These are phyloP conservation scores for Danielia oregonensis DNA, from an alignment of 805 yeast genomes.

Conservation along the genomic window DNA sequence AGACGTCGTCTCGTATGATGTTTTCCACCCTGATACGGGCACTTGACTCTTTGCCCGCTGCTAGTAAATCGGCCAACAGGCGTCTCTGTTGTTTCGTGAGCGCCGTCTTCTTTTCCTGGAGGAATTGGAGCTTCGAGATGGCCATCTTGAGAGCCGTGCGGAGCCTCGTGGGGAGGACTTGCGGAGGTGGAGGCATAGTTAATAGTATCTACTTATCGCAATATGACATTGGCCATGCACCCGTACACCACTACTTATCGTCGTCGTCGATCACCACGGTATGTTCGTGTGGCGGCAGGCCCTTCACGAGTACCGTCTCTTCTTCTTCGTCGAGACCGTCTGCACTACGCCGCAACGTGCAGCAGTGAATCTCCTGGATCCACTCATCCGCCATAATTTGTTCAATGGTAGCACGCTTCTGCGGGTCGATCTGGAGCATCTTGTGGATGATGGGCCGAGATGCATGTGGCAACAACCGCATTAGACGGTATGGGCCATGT, in stretches of 20 bases:
- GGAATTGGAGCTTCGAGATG: constrained; percentile 62
- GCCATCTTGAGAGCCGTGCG: constrained; percentile 60
- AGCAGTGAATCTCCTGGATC: constrained; percentile 59
- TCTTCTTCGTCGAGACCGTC: constrained; percentile 35
- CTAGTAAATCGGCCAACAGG: constrained; percentile 64
- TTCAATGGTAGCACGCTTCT: constrained; percentile 58
- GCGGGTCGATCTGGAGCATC: constrained; percentile 62
- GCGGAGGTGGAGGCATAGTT: constrained; percentile 21
- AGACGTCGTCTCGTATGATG: constrained; percentile 76
- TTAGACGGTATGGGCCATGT: constrained; percentile 78
- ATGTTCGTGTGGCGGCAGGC: constrained; percentile 39
- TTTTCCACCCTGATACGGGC: constrained; percentile 83
- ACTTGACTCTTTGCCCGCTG: constrained; percentile 71
- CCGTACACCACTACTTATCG: background rate
- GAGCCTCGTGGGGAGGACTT: constrained; percentile 30
- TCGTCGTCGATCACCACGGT: constrained; percentile 26
- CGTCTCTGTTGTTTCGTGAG: constrained; percentile 72
- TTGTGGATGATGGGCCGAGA: constrained; percentile 69
- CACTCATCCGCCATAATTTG: constrained; percentile 69
- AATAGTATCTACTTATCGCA: background rate
- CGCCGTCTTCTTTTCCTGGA: constrained; percentile 73
- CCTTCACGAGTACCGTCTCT: constrained; percentile 30
- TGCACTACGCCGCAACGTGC: constrained; percentile 42
- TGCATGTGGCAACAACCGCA: constrained; percentile 81
- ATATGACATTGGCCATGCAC: no score